Conservation (phyloP, 192 early-diverging fungal species). For the Coemansia sp. region DNA sequence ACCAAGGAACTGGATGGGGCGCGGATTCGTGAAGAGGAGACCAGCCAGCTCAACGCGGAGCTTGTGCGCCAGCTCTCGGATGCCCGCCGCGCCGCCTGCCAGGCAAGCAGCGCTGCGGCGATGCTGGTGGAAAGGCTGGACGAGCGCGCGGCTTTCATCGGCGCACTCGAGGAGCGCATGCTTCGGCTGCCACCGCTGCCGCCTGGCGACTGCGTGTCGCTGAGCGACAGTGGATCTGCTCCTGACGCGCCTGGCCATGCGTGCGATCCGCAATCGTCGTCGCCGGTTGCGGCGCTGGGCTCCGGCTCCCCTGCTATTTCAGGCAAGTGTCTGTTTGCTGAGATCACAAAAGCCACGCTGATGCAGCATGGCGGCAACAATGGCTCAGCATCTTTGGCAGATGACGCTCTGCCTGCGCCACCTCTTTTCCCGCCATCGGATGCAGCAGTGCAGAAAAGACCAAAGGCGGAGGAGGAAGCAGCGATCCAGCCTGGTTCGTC, state of each 20-base stretch:
- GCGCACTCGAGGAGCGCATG: constrained; percentile 26
- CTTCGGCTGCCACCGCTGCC: neutral
- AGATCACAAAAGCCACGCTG: constrained; percentile 39
- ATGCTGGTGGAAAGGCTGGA: constrained; percentile 19
- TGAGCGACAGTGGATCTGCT: no score
- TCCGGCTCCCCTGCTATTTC: neutral
- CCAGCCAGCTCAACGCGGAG: neutral
- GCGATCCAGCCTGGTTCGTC: neutral
- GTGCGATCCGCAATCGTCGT: neutral
- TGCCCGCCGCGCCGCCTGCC: constrained; percentile 11
- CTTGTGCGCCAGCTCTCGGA: constrained; percentile 17
- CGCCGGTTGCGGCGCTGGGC: neutral
- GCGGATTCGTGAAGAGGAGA: constrained; percentile 4
- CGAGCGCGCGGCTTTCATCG: constrained; percentile 17
- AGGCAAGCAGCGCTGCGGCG: constrained; percentile 8
- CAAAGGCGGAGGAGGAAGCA: neutral
- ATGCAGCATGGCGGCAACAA: neutral
- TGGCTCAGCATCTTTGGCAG: neutral
- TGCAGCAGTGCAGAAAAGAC: neutral
- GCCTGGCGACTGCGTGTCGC: neutral
- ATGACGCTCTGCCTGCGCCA: constrained; percentile 10
- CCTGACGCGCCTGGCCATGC: neutral
- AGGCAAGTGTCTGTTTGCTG: constrained; percentile 14
- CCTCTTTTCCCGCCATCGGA: neutral
- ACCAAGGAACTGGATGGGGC: constrained; percentile 16